A percentile compares a stretch with the other conserved stretches of the same genome.
These are phyloP conservation scores for Diphasiastrum complanatum DNA, from an alignment of 83 land plant species.

Conservation along the genomic window DNA sequence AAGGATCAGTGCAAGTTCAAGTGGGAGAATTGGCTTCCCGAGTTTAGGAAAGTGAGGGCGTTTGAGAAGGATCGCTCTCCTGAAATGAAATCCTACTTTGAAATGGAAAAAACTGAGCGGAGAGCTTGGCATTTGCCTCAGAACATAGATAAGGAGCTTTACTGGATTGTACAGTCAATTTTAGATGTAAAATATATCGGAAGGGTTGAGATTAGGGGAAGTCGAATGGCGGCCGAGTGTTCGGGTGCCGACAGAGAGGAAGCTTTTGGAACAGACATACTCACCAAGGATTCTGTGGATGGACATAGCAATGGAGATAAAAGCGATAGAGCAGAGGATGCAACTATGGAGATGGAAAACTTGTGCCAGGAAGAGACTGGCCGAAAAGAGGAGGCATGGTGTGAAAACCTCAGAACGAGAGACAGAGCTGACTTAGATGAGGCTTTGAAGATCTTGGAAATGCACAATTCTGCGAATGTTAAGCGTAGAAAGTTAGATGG, in stretches of 20 bases:
- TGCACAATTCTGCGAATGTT: too few relatives aligned
- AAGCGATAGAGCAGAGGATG: background rate
- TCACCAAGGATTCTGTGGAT: background rate
- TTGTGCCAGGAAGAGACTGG: background rate
- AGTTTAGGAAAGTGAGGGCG: background rate
- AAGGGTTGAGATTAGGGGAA: background rate
- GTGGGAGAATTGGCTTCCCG: background rate
- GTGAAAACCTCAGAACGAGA: too few relatives aligned
- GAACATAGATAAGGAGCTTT: slow-evolving; percentile 1
- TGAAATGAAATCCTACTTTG: slow-evolving; percentile 5
- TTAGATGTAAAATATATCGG: background rate
- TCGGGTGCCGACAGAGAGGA: background rate
- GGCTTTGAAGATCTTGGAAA: too few relatives aligned
- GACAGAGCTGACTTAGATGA: too few relatives aligned
- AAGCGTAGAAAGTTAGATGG: background rate
- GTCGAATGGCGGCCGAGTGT: background rate
- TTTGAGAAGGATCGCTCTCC: background rate
- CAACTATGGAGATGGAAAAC: background rate
- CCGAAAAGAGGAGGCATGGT: background rate
- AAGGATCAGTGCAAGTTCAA: background rate
- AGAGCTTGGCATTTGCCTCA: background rate
- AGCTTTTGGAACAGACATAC: background rate
- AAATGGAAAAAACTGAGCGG: slow-evolving; percentile 11
- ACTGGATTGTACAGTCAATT: background rate
- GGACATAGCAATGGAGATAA: background rate